A percentile compares a stretch with the other conserved stretches of the same genome.
Conservation (phyloP, 495 filamentous ascomycete genomes). For the Xylaria curta region DNA sequence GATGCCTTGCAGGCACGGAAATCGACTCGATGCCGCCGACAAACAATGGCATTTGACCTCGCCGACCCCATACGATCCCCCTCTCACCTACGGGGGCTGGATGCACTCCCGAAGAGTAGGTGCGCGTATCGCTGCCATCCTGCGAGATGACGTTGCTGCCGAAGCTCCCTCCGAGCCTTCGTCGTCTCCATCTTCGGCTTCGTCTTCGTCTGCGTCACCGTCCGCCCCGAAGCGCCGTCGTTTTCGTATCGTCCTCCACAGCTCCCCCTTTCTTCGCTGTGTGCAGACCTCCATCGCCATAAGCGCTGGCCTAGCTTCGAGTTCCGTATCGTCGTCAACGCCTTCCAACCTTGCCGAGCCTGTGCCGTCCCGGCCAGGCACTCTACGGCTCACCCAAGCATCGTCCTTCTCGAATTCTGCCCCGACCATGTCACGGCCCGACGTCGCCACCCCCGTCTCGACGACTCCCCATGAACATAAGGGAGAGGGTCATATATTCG, state of each 20-base stretch:
- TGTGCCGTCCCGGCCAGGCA: conserved; percentile 28
- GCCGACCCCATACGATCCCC: conserved; percentile 92
- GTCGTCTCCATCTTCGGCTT: background rate
- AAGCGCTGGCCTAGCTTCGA: conserved; percentile 82
- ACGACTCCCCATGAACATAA: background rate
- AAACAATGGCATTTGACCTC: conserved; percentile 96
- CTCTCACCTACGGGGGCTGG: conserved; percentile 95
- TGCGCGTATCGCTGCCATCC: conserved; percentile 74
- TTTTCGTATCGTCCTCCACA: conserved; percentile 86
- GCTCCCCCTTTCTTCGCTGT: conserved; percentile 90
- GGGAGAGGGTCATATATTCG: conserved; percentile 27
- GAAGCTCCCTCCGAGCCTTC: conserved; percentile 45
- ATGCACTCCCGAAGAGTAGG: conserved; percentile 81
- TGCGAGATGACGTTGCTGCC: conserved; percentile 57
- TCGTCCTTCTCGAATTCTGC: conserved; percentile 36
- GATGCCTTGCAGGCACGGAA: conserved; percentile 76
- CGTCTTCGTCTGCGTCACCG: background rate
- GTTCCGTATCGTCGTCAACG: conserved; percentile 40
- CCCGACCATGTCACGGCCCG: conserved; percentile 31
- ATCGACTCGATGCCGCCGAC: conserved; percentile 90
- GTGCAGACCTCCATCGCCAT: conserved; percentile 92
- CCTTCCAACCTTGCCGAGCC: conserved; percentile 39
- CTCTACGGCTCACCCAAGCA: conserved; percentile 17
- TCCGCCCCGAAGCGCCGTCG: conserved; percentile 54
- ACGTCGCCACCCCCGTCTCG: conserved; percentile 18